Evolutionary conservation across 2,329 filamentous ascomycete genomes (phyloP), one percentile per base, ranked within the genome.

Genomic region (Colletotrichum endophyticum): DNA sequence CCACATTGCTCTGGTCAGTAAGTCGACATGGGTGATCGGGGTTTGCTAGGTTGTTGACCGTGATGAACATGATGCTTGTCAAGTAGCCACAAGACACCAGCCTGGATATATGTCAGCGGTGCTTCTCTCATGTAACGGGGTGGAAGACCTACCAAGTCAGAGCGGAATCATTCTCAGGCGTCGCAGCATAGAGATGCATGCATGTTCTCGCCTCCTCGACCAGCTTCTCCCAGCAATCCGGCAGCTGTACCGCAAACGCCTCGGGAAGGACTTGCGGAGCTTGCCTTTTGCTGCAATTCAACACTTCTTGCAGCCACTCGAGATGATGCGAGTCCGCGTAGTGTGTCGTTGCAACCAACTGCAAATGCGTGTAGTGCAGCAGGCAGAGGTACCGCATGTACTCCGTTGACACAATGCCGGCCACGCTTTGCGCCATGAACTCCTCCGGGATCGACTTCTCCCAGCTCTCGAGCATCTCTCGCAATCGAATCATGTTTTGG

Each of bases 31-130:
- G 56, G 3, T 67, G 34, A 5, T 70, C 39, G 2, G 73, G 76
- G 19, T 53, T 25, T 9, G 61, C 32, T 8, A 77, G 39, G 61
- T 70, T 77, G 36, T 77, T 77, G 19, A 76, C 73, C 0, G 73
- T 56, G 69, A 77, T 71, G 30, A 77, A 69, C 73, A 77, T 72
- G 36, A 76, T 25, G 44, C 68, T 75, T 2, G 76, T 77, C 30
- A 77, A 12, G n/a, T 77, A 69, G 2, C 72, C 67, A 22, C 76
- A 77, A 5, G 73, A 57, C 2, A 76, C 69, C 27, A 73, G n/a
- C 76, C 76, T 77, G 0, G 2, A 3, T 2, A 8, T 9, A 0
- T 62, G 11, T 59, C 16, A 59, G 56, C 15, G 1, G 13, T 3
- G 19, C 1, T 34, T 12, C 16, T 8, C 2, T 32, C 4, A 0